Percentiles rank a stretch among this genome's conserved stretches.
Evolutionary conservation across 2,329 filamentous ascomycete genomes (phyloP).

Genomic region (Allantophomopsis lycopodina): DNA sequence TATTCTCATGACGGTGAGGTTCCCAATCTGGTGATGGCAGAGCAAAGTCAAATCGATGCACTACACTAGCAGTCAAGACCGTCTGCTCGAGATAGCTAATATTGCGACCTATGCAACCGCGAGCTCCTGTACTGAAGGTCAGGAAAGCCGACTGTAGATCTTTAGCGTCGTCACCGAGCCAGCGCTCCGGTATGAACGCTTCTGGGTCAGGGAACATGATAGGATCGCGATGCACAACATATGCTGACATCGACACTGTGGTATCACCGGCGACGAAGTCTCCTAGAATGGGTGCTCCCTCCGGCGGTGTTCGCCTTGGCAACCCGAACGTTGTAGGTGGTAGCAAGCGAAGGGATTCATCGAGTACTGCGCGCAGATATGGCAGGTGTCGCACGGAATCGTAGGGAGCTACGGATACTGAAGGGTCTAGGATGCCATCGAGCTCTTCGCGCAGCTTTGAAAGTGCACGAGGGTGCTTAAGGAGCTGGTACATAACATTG

Average conservation of each 20-base stretch:
- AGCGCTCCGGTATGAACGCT: slow-evolving; percentile 25
- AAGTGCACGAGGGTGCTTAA: slow-evolving; percentile 28
- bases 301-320: slow-evolving; percentile 27
- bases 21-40: slow-evolving; percentile 17
- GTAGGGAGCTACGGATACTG: slow-evolving; percentile 30
- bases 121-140: slow-evolving; percentile 23
- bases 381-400: slow-evolving; percentile 35
- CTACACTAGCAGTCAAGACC: slow-evolving; percentile 25
- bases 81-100: slow-evolving; percentile 31
- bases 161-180: slow-evolving; percentile 25
- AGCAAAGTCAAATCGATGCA: slow-evolving; percentile 27
- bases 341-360: slow-evolving; percentile 31
- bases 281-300: slow-evolving; percentile 27
- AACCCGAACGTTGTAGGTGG: slow-evolving; percentile 29
- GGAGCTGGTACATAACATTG: slow-evolving; percentile 36
- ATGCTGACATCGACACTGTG: slow-evolving; percentile 27
- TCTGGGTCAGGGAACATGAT: slow-evolving; percentile 23
- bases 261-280: slow-evolving; percentile 29
- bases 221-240: slow-evolving; percentile 24
- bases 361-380: slow-evolving; percentile 35
- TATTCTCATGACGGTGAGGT: slow-evolving; percentile 10
- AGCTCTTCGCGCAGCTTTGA: slow-evolving; percentile 28
- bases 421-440: slow-evolving; percentile 25
- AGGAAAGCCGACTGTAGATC: slow-evolving; percentile 23
- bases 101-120: slow-evolving; percentile 26